Conservation (phyloP, 2,329 filamentous ascomycete species). For the Knoxdaviesia capensis region DNA sequence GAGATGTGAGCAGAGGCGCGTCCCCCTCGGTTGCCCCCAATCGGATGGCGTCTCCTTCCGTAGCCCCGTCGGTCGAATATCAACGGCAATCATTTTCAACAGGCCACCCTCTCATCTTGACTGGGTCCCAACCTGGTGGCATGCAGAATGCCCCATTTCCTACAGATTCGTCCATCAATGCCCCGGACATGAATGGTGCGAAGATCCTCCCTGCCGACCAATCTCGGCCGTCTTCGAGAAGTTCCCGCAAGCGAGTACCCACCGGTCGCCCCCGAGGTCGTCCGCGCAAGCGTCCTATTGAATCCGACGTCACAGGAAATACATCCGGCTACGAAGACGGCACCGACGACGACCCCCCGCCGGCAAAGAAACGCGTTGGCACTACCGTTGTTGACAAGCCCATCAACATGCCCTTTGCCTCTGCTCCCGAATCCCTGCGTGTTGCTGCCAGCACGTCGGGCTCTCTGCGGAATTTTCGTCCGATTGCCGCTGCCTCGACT, state of each 20-base stretch:
- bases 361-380: slow-evolving; percentile 52
- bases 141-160: too few relatives aligned
- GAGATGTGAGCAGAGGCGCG: not conserved
- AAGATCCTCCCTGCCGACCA: slow-evolving; percentile 8
- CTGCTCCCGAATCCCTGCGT: slow-evolving; percentile 58
- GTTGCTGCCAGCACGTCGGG: slow-evolving; percentile 84
- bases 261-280: slow-evolving; percentile 36
- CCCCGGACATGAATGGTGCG: too few relatives aligned
- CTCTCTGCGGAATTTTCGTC: slow-evolving; percentile 68
- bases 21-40: not conserved
- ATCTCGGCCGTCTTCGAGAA: slow-evolving; percentile 39
- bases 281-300: slow-evolving; percentile 28
- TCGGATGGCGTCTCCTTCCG: slow-evolving; percentile 1
- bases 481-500: slow-evolving; percentile 34
- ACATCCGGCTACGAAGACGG: slow-evolving; percentile 55
- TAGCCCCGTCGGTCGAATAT: not conserved
- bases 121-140: not conserved
- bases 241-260: slow-evolving; percentile 26
- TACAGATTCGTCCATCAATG: too few relatives aligned
- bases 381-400: slow-evolving; percentile 52
- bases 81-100: not conserved
- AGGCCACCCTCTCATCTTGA: not conserved
- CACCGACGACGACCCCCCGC: slow-evolving; percentile 32
- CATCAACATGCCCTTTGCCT: slow-evolving; percentile 52
- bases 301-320: slow-evolving; percentile 31